These are phyloP conservation scores for Phytophthora citrophthora DNA, from an alignment of 352 stramenopile species.

Conservation along the genomic window DNA sequence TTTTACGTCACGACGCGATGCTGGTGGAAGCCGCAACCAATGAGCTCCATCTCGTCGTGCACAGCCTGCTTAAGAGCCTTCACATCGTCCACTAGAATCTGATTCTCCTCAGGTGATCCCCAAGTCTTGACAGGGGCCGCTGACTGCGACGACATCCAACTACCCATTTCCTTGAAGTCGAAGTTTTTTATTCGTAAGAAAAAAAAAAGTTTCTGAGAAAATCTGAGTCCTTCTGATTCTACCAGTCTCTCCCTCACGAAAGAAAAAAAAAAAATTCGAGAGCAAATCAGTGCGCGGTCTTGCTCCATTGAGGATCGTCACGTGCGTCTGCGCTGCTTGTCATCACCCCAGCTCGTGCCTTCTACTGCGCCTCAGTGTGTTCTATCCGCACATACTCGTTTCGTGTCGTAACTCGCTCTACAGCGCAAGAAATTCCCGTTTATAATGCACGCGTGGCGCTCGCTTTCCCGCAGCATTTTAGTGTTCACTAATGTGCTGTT, in stretches of 20 bases:
- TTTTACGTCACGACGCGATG: slow-evolving; percentile 69
- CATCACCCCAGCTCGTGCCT: neutral
- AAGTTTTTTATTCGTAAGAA: neutral
- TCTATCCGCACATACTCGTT: slow-evolving; percentile 10
- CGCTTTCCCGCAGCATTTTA: slow-evolving; percentile 76
- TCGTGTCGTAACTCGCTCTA: slow-evolving; percentile 24
- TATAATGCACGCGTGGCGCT: slow-evolving; percentile 68
- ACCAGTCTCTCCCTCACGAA: slow-evolving; percentile 9
- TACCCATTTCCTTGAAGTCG: slow-evolving; percentile 10
- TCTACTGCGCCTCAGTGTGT: slow-evolving; percentile 5
- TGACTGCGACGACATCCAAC: slow-evolving; percentile 4
- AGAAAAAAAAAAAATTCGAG: neutral
- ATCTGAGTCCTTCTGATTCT: slow-evolving; percentile 4
- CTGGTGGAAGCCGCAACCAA: slow-evolving; percentile 80
- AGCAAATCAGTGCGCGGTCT: slow-evolving; percentile 20
- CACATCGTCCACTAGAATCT: slow-evolving; percentile 58
- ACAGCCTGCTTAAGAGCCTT: slow-evolving; percentile 72
- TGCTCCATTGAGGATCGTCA: neutral
- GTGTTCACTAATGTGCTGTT: slow-evolving; percentile 92
- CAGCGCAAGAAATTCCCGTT: slow-evolving; percentile 9
- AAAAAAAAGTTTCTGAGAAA: slow-evolving; percentile 7
- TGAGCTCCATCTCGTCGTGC: slow-evolving; percentile 76
- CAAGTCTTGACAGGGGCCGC: slow-evolving; percentile 31
- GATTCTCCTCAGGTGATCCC: slow-evolving; percentile 24
- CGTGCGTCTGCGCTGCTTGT: slow-evolving; percentile 14